A percentile compares a stretch with the other conserved stretches of the same genome.
Evolutionary conservation across 257 asterid species (phyloP).

Genomic region (Gardenia jasminoides): DNA sequence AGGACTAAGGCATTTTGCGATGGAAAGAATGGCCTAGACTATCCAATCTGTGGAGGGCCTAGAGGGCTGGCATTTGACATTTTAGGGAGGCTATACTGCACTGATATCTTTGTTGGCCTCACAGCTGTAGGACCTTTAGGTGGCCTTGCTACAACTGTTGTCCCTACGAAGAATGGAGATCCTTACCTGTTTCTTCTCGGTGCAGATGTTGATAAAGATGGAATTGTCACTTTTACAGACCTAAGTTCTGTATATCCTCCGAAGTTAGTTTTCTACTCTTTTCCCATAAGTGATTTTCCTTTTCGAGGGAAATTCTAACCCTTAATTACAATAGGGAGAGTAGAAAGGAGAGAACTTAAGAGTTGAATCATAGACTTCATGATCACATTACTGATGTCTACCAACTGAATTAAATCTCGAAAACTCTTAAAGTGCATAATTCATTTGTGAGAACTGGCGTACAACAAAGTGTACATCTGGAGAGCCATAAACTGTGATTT

Average conservation of each 20-base stretch:
- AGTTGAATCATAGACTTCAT: no score
- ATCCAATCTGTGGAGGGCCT: constrained; percentile 2
- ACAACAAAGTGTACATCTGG: no score
- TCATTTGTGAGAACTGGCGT: no score
- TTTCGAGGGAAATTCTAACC: no score
- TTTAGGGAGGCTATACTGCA: neutral
- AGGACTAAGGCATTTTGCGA: constrained; percentile 11
- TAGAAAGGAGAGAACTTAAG: no score
- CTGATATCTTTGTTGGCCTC: constrained; percentile 8
- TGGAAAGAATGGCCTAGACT: neutral
- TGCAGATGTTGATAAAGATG: neutral
- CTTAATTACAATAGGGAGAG: no score
- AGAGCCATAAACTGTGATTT: no score
- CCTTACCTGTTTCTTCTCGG: constrained; percentile 6
- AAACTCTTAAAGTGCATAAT: no score
- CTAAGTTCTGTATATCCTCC: constrained; percentile 1
- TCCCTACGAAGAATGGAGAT: neutral
- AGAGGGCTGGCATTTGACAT: neutral
- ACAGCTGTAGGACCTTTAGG: neutral
- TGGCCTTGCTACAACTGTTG: constrained; percentile 2
- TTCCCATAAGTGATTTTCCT: no score
- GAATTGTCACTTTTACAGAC: constrained; percentile 2
- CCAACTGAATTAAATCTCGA: no score
- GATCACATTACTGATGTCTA: no score
- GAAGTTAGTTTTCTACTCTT: neutral